Evolutionary conservation across 768 basidiomycete genomes (phyloP).

Genomic region (Auriscalpium orientale): DNA sequence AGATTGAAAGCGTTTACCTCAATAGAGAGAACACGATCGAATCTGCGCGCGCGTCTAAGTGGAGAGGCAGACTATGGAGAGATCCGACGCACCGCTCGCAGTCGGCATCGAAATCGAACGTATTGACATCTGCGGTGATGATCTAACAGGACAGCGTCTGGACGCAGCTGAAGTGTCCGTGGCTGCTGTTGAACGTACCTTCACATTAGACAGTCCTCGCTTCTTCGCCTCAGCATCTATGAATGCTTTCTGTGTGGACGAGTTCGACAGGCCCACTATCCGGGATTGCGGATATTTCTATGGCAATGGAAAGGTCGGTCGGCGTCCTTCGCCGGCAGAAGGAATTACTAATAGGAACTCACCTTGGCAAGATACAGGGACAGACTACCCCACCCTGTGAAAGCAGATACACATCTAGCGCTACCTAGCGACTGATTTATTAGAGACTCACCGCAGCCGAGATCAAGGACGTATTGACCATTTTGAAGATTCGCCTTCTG

Average conservation of each 20-base stretch:
- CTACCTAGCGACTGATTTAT: neutral
- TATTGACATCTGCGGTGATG: conserved; percentile 64
- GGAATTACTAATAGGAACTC: conserved; percentile 3
- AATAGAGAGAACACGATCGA: conserved; percentile 64
- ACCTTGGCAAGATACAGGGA: conserved; percentile 59
- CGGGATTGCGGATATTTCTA: conserved; percentile 62
- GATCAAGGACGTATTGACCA: conserved; percentile 55
- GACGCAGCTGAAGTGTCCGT: neutral
- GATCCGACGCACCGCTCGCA: conserved; percentile 31
- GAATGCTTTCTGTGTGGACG: conserved; percentile 55
- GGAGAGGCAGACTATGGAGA: too few relatives aligned
- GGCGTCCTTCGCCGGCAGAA: neutral
- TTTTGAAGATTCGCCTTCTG: conserved; percentile 54
- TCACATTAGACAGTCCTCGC: conserved; percentile 45
- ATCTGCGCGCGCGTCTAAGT: conserved; percentile 28
- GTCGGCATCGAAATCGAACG: conserved; percentile 42
- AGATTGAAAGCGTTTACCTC: conserved; percentile 33
- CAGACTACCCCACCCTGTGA: conserved; percentile 62
- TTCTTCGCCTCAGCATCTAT: conserved; percentile 46
- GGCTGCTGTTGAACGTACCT: conserved; percentile 24
- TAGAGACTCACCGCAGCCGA: conserved; percentile 51
- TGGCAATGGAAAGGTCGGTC: neutral
- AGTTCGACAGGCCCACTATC: conserved; percentile 62
- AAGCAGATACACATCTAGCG: neutral
- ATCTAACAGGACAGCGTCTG: conserved; percentile 28